Evolutionary conservation across 371 early-diverging fungal species (phyloP), one percentile per base, ranked within the genome.

Genomic region (Syncephalastrum racemosum): DNA sequence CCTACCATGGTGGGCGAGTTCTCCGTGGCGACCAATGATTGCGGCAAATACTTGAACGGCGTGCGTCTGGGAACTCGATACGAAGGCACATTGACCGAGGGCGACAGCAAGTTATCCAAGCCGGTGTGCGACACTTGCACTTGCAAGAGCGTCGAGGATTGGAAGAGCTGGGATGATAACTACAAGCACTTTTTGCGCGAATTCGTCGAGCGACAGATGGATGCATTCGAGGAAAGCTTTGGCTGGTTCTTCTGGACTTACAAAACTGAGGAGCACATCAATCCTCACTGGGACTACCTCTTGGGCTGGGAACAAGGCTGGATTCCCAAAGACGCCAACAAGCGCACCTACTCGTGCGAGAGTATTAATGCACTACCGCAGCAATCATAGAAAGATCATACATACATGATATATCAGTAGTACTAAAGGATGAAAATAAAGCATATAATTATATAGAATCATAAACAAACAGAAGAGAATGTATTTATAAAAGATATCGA

Each of bases 201-300:
- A 19, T 78, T 78, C 50, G 60, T 70, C 47, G 69, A 75, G 48
- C 67, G 71, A 5, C 79, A 78, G 24, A 78, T 78, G 79, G 73
- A 75, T 54, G 67, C 79, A 0, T 78, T 75, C 40, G 79, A 78
- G 58, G 12, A 67, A 58, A 55, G 66, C 42, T 56, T 79, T 22
- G 91, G 91, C 0, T 91, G 90, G 90, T 85, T 89, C 60, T 89
- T 86, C 53, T 91, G 91, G 91, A 89, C 88, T 59, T 90, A 88
- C 51, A 91, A 90, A 66, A 83, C 91, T 0, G 88, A 91, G 59
- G 60, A 77, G 15, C 78, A 77, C 41, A 46, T 67, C 25, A 82
- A 87, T 44, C 85, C 86, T 8, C 79, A 87, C 23, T 91, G 90
- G 91, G 82, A 88, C 52, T 90, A 85, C 56, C 72, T 86, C 7